Base-by-base conservation (phyloP, 2,329 filamentous ascomycete species). In the Fusarium brevicatenulatum region DNA sequence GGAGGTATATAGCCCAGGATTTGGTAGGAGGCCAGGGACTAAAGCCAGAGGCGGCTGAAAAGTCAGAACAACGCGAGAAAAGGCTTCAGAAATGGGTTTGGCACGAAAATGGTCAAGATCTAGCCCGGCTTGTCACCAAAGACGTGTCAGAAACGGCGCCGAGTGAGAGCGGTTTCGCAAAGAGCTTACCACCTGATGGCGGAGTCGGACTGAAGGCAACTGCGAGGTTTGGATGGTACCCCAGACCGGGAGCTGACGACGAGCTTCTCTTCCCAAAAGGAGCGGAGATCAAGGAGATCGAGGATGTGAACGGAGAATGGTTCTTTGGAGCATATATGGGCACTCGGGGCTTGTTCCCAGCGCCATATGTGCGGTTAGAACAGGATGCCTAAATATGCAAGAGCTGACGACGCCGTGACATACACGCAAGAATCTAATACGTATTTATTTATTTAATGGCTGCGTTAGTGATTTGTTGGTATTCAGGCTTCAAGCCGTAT, bases 241-340 rank as follows among this genome's bases (percentile, higher is more conserved):
- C 94, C 0, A 87, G 88, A 5, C 82, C 86, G 0, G 87, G 83
- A 6, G 88, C 88, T 3, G 85, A 85, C 25, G 93, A 97, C 79
- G 95, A 98, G 82, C 83, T 98, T 44, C 82, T 91, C 70, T 98
- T 98, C 76, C 95, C 95, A 0, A 91, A 91, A 56, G 91, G 93
- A 15, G 95, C 95, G 0, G 93, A 96, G 81, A 89, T 98, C 19
- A 87, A 88, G 11, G 95, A 98, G 83, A 90, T 92, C 42, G 92
- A 95, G 80, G 93, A 96, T 80, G 90, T 97, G 53, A 97, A 97
- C 80, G 93, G 92, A 23, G 95, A 97, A 80, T 98, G 95, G 95
- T 95, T 89, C 78, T 92, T 92, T 83, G 95, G 95, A 1, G 90
- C 91, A 34, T 98, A 97, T 85, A 95, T 94, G 83, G 95, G 94